Evolutionary conservation across 140 eudicot genomes (phyloP).

Genomic region (Ambrosia hybrid): DNA sequence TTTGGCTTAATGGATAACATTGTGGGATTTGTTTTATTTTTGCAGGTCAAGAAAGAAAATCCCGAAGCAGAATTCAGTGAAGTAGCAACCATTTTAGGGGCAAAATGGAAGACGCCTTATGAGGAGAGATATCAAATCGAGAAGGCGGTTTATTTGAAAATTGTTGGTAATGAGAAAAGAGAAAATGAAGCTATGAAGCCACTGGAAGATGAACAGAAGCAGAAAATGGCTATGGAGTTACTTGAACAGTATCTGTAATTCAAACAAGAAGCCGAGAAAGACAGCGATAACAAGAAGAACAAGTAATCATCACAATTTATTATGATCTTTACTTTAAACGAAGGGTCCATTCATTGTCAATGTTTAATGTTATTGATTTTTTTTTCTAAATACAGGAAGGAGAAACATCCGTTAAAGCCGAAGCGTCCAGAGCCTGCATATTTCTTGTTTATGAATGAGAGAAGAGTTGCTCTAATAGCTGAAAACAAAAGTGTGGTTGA

Average conservation of each 20-base stretch:
- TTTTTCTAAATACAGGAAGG: slow-evolving; percentile 54
- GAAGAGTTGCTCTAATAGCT: slow-evolving; percentile 60
- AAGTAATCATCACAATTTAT: slow-evolving; percentile 46
- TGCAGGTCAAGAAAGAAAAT: too few species aligned
- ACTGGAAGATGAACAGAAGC: slow-evolving; percentile 85
- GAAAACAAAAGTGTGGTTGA: slow-evolving; percentile 64
- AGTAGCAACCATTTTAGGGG: too few species aligned
- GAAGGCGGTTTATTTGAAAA: too few species aligned
- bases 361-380: not conserved
- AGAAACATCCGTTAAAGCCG: slow-evolving; percentile 85
- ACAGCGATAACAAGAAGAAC: slow-evolving; percentile 55
- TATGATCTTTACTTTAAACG: not conserved
- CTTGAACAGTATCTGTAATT: slow-evolving; percentile 86
- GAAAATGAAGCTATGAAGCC: slow-evolving; percentile 93
- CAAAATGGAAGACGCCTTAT: too few species aligned
- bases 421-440: slow-evolving; percentile 86
- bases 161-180: too few species aligned
- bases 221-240: slow-evolving; percentile 90
- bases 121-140: too few species aligned
- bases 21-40: too few species aligned
- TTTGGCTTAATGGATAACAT: too few species aligned
- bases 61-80: too few species aligned
- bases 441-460: slow-evolving; percentile 71
- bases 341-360: not conserved
- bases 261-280: slow-evolving; percentile 68